Evolutionary conservation across 805 yeast genomes (phyloP).

Genomic region (Torulaspora microellipsoides): DNA sequence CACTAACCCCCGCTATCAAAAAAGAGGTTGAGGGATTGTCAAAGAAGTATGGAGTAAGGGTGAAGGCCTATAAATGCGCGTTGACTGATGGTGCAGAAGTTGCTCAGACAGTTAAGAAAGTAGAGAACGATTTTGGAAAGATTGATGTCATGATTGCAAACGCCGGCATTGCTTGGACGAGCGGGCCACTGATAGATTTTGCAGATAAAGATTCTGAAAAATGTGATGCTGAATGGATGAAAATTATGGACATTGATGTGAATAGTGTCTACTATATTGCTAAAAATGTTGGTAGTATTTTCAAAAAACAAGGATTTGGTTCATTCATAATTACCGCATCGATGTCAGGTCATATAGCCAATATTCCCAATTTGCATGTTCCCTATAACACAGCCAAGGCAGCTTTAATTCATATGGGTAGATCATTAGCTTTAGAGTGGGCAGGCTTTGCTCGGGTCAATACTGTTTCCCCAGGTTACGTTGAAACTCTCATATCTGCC

Average conservation of each 20-base stretch:
- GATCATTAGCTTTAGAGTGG: conserved; percentile 83
- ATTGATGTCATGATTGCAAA: conserved; percentile 79
- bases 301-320: conserved; percentile 69
- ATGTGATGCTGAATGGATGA: conserved; percentile 60
- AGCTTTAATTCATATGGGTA: conserved; percentile 68
- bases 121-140: conserved; percentile 65
- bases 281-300: conserved; percentile 64
- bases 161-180: conserved; percentile 82
- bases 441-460: conserved; percentile 83
- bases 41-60: conserved; percentile 53
- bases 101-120: conserved; percentile 28
- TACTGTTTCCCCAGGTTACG: conserved; percentile 78
- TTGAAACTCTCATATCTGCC: conserved; percentile 60
- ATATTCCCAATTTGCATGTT: conserved; percentile 85
- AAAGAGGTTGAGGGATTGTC: conserved; percentile 33
- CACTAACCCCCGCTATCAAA: conserved; percentile 45
- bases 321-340: conserved; percentile 81
- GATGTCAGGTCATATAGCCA: conserved; percentile 86
- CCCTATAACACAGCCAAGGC: conserved; percentile 85
- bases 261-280: conserved; percentile 80
- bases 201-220: conserved; percentile 38
- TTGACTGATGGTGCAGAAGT: conserved; percentile 27
- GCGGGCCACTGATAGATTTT: conserved; percentile 51
- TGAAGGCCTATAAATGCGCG: conserved; percentile 46
- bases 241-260: conserved; percentile 67